phyloP scores from a whole-genome alignment of 257 asterid species.

The Paulownia fortunei region DNA sequence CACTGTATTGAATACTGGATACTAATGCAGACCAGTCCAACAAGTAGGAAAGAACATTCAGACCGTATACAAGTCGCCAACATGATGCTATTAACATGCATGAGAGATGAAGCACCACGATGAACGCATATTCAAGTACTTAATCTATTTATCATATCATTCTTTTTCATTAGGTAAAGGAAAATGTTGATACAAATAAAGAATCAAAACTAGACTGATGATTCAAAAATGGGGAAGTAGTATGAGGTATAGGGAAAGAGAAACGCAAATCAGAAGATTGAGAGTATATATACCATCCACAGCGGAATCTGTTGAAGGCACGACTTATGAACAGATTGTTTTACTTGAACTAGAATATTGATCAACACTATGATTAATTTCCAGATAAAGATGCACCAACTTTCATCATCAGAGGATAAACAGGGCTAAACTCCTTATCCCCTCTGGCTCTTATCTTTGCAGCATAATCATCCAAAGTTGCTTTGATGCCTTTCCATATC shows the following conservation, averaged over 20 bases:
- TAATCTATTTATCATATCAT: conserved; percentile 1
- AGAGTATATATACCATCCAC: conserved; percentile 22
- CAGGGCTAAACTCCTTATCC: conserved; percentile 91
- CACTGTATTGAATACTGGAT: too few relatives aligned
- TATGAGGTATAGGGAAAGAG: neutral
- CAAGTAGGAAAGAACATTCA: neutral
- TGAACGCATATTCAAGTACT: neutral
- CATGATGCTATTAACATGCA: neutral
- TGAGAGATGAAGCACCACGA: neutral
- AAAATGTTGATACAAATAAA: conserved; percentile 19
- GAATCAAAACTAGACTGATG: conserved; percentile 16
- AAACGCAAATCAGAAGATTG: conserved; percentile 1
- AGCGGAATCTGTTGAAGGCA: neutral
- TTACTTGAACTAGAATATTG: neutral
- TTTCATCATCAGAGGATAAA: conserved; percentile 81
- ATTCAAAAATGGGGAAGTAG: neutral
- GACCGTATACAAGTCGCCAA: neutral
- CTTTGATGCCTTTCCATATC: conserved; percentile 93
- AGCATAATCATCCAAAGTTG: conserved; percentile 93
- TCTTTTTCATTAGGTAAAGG: neutral
- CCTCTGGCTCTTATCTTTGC: conserved; percentile 75
- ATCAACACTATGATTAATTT: conserved; percentile 34
- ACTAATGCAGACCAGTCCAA: too few relatives aligned
- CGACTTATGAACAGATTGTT: conserved; percentile 7
- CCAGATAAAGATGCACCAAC: conserved; percentile 65